These are phyloP conservation scores for Boletus sp. DNA, from an alignment of 768 basidiomycete genomes.

Conservation along the genomic window DNA sequence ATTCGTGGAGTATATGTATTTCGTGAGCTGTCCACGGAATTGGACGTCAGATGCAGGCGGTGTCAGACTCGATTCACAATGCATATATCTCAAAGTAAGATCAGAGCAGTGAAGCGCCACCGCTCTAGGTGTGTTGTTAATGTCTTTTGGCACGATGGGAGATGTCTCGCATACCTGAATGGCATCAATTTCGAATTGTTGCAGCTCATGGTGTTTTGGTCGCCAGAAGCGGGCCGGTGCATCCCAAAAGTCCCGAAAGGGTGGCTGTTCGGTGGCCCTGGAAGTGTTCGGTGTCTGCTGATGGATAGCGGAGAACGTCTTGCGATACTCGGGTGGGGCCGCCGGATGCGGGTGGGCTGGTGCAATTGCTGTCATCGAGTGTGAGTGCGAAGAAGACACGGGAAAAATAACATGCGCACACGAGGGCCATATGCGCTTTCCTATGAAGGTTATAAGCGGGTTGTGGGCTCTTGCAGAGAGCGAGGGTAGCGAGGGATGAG, in stretches of 20 bases:
- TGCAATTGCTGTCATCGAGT: conserved; percentile 32
- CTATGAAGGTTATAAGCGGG: conserved; percentile 62
- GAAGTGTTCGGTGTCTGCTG: conserved; percentile 29
- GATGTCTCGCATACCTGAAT: conserved; percentile 46
- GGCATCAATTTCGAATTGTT: conserved; percentile 61
- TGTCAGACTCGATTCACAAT: neutral
- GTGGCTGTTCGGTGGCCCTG: conserved; percentile 4
- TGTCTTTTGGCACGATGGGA: neutral
- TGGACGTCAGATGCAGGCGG: neutral
- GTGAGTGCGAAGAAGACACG: neutral
- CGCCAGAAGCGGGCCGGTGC: conserved; percentile 60
- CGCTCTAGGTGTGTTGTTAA: conserved; percentile 40
- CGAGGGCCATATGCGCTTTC: conserved; percentile 51
- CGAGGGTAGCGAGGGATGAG: conserved; percentile 36
- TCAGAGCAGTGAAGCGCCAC: conserved; percentile 58
- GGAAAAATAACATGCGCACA: conserved; percentile 29
- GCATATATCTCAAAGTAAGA: neutral
- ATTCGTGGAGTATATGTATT: conserved; percentile 14
- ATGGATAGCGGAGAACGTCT: conserved; percentile 44
- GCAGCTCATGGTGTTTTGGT: conserved; percentile 45
- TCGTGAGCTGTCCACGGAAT: neutral
- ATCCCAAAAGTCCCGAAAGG: conserved; percentile 60
- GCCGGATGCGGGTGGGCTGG: conserved; percentile 58
- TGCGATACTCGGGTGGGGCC: conserved; percentile 59
- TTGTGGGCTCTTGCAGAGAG: conserved; percentile 45